These are phyloP conservation scores for Kalmanozyma brasiliensis DNA, from an alignment of 1,284 basidiomycete species.

Conservation along the genomic window DNA sequence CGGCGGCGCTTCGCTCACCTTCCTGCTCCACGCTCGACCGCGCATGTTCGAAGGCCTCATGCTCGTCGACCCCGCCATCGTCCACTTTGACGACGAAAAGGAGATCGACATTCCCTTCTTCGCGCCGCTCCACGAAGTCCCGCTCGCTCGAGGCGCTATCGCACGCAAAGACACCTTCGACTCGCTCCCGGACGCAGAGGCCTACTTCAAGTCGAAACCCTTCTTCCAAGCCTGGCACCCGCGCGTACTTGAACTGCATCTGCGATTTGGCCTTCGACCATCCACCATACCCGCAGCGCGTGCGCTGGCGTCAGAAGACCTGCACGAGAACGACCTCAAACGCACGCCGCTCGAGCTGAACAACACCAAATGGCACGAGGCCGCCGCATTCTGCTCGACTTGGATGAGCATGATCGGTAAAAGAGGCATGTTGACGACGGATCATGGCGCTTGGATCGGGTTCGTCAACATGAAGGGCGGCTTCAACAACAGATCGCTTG, in stretches of 20 bases:
- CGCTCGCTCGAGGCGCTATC: conserved; percentile 71
- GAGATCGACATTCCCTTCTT: conserved; percentile 16
- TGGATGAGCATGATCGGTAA: conserved; percentile 39
- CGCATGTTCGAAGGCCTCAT: conserved; percentile 78
- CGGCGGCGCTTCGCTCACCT: conserved; percentile 61
- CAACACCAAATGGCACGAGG: conserved; percentile 61
- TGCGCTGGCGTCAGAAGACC: conserved; percentile 26
- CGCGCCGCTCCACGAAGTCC: conserved; percentile 41
- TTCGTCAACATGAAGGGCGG: conserved; percentile 42
- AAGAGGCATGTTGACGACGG: conserved; percentile 13
- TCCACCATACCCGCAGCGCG: conserved; percentile 12
- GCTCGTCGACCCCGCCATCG: conserved; percentile 82
- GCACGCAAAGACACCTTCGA: conserved; percentile 76
- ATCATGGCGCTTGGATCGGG: conserved; percentile 29
- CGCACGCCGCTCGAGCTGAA: conserved; percentile 42
- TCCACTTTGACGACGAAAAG: conserved; percentile 61
- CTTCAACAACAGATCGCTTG: conserved; percentile 25
- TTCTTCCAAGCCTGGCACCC: conserved; percentile 83
- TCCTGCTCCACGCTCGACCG: conserved; percentile 76
- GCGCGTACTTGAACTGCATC: conserved; percentile 75
- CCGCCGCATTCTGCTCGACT: conserved; percentile 48
- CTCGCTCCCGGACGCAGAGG: conserved; percentile 56
- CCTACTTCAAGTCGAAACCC: conserved; percentile 72
- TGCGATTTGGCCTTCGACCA: conserved; percentile 74
- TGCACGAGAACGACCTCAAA: conserved; percentile 34